phyloP scores from a whole-genome alignment of 2,329 filamentous ascomycete species.

The Golovinomyces cichoracearum region DNA sequence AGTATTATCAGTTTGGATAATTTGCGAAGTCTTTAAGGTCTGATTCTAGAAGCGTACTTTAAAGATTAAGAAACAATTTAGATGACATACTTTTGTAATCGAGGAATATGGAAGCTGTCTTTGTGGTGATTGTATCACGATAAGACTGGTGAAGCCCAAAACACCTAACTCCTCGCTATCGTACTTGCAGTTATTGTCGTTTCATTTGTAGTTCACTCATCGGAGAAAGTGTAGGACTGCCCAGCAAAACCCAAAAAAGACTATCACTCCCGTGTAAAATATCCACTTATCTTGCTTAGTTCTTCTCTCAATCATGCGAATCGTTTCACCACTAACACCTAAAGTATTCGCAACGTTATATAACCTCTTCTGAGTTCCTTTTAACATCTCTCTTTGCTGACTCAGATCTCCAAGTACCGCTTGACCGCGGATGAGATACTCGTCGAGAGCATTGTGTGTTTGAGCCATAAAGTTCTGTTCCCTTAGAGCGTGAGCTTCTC shows the following conservation, averaged over 20 bases:
- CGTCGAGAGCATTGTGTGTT: conserved; percentile 68
- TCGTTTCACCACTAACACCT: conserved; percentile 82
- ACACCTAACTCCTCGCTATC: not conserved
- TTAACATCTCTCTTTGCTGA: conserved; percentile 78
- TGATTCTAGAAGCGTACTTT: no score
- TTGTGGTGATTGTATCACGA: no score
- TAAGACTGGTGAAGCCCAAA: no score
- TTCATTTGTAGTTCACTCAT: not conserved
- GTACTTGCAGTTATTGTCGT: not conserved
- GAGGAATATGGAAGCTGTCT: no score
- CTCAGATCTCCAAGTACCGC: conserved; percentile 73
- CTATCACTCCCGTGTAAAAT: conserved; percentile 60
- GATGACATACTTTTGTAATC: no score
- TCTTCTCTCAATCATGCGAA: conserved; percentile 79
- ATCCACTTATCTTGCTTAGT: conserved; percentile 97
- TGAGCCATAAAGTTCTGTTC: conserved; percentile 70
- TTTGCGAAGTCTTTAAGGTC: no score
- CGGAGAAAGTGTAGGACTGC: conserved; percentile 44
- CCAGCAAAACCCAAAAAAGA: conserved; percentile 86
- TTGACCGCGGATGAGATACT: conserved; percentile 75
- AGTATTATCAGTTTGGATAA: no score
- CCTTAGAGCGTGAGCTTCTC: conserved; percentile 61
- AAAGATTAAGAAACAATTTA: no score
- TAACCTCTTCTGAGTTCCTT: conserved; percentile 70
- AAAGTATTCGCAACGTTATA: conserved; percentile 88